Conservation (phyloP, 768 basidiomycete genomes). For the Clathrus columnatus region DNA sequence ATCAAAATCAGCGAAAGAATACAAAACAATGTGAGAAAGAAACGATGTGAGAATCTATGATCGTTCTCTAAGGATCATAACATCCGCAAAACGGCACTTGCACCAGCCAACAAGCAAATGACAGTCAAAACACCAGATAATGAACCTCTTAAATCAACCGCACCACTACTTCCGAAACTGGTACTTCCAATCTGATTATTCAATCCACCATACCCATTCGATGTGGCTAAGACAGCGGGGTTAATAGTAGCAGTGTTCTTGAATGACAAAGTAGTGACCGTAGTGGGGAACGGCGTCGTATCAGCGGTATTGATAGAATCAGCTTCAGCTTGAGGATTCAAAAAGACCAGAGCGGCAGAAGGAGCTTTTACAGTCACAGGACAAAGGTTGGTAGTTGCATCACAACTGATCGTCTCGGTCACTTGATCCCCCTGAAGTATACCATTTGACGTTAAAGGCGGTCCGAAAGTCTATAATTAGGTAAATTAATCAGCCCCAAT, state of each 20-base stretch:
- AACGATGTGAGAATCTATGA: no score
- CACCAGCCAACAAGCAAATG: conserved; percentile 1
- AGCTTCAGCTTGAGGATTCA: conserved; percentile 34
- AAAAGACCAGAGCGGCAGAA: conserved; percentile 67
- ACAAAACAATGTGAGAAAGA: no score
- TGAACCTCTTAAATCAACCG: neutral
- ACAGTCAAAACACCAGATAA: conserved; percentile 2
- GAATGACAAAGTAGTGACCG: conserved; percentile 42
- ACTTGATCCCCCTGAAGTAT: conserved; percentile 46
- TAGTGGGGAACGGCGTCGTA: conserved; percentile 46
- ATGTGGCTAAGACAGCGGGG: conserved; percentile 45
- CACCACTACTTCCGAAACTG: conserved; percentile 10
- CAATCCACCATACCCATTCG: conserved; percentile 45
- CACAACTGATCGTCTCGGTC: conserved; percentile 54
- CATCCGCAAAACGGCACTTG: neutral
- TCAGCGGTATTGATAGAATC: conserved; percentile 23
- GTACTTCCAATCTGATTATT: conserved; percentile 13
- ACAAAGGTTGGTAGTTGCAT: conserved; percentile 45
- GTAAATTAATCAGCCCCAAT: neutral
- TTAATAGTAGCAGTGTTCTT: conserved; percentile 49
- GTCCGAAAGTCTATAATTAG: conserved; percentile 45
- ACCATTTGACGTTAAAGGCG: conserved; percentile 57
- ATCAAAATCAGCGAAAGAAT: no score
- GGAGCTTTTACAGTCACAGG: conserved; percentile 58
- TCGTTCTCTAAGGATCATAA: no score